Base-by-base conservation (phyloP, 2,329 filamentous ascomycete species). In the Alternaria brassicae region DNA sequence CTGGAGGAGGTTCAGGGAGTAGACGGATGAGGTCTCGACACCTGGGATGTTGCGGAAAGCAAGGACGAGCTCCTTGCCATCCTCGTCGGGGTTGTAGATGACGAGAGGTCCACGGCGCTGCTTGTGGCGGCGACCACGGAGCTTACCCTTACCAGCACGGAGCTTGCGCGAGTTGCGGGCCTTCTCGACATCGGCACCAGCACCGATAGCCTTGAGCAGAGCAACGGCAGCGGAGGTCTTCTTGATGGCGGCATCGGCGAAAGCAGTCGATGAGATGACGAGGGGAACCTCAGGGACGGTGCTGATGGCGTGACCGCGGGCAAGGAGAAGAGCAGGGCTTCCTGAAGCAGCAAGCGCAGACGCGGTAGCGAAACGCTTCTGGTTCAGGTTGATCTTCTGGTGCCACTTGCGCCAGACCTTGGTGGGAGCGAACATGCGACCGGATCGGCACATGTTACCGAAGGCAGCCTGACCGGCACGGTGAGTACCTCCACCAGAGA, bases 341-440 rank as follows among this genome's bases (percentile, higher is more conserved):
- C 94, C 94, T 72, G 95, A 97, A 77, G 95, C 95, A 84, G 95
- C 95, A 78, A 99, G 88, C 79, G 95, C 95, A 78, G 95, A 99
- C 81, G 92, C 92, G 79, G 93, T 96, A 84, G 95, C 95, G 83
- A 97, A 99, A 78, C 95, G 95, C 88, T 95, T 97, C 89, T 99
- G 95, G 83, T 91, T 91, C 84, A 96, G 89, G 89, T 96, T 97
- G 89, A 99, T 89, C 93, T 98, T 98, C 88, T 97, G 88, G 88
- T 99, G 95, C 96, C 95, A 99, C 88, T 97, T 97, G 83, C 95
- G 89, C 96, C 95, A 99, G 86, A 97, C 91, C 91, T 99, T 99
- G 85, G 95, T 99, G 74, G 95, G 95, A 76, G 95, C 95, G 86
- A 99, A 99, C 95, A 99, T 99, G 86, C 95, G 95, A 87, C 96